phyloP scores from a whole-genome alignment of 768 basidiomycete genomes.

The Russula foetens region DNA sequence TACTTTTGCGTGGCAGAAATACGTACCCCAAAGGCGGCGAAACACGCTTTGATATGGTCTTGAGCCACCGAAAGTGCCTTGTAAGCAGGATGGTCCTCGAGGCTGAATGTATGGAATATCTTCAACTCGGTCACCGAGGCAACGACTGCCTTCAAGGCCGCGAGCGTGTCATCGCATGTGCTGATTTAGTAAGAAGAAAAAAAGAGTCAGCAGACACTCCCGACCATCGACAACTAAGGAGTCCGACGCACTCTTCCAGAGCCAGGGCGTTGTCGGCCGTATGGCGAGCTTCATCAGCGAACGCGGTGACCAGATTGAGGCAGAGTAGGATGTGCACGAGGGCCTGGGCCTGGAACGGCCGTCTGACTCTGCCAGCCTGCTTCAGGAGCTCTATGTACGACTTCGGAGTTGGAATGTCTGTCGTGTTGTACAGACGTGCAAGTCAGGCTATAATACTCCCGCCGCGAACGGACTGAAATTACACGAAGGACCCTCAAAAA shows the following conservation, averaged over 20 bases:
- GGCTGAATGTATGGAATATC: neutral
- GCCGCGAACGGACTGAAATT: neutral
- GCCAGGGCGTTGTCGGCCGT: conserved; percentile 1
- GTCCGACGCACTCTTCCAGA: conserved; percentile 12
- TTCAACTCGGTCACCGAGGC: conserved; percentile 7
- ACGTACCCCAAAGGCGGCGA: conserved; percentile 7
- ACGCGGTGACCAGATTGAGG: conserved; percentile 8
- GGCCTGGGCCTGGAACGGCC: conserved; percentile 16
- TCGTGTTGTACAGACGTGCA: conserved; percentile 2
- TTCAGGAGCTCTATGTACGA: conserved; percentile 13
- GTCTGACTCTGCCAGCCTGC: conserved; percentile 9
- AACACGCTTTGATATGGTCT: neutral
- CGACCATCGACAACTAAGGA: neutral
- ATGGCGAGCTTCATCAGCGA: neutral
- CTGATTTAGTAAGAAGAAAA: neutral
- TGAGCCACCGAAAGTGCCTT: neutral
- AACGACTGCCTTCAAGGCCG: neutral
- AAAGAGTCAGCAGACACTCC: neutral
- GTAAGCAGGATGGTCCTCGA: conserved; percentile 6
- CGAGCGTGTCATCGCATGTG: conserved; percentile 6
- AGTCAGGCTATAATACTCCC: neutral
- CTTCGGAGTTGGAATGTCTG: neutral
- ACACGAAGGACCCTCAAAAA: conserved; percentile 8
- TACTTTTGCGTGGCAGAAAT: neutral
- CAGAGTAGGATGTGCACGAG: conserved; percentile 8